Conservation (phyloP, 495 filamentous ascomycete species). For the Aspergillus asperescens region DNA sequence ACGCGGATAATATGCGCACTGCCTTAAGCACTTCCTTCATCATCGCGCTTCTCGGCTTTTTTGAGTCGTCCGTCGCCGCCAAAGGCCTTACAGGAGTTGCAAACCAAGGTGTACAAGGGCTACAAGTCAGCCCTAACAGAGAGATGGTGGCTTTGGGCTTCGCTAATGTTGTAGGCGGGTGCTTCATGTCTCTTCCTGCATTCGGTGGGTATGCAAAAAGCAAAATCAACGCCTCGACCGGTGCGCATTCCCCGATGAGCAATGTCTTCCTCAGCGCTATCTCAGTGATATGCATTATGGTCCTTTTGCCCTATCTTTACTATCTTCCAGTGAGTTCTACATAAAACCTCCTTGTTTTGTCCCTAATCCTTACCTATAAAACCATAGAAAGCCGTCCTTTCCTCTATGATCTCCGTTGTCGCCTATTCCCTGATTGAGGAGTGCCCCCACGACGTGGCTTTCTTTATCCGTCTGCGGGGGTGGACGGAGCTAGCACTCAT, state of each 20-base stretch:
- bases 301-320: slow-evolving; percentile 85
- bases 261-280: slow-evolving; percentile 78
- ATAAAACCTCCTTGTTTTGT: neutral
- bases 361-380: neutral
- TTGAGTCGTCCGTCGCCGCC: slow-evolving; percentile 96
- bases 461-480: slow-evolving; percentile 82
- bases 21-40: slow-evolving; percentile 89
- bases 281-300: slow-evolving; percentile 72
- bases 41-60: slow-evolving; percentile 93
- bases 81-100: slow-evolving; percentile 69
- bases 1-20: slow-evolving; percentile 78
- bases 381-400: slow-evolving; percentile 84
- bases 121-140: slow-evolving; percentile 82
- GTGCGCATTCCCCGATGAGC: slow-evolving; percentile 88
- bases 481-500: slow-evolving; percentile 83
- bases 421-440: slow-evolving; percentile 94
- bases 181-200: slow-evolving; percentile 84
- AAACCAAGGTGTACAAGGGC: slow-evolving; percentile 59
- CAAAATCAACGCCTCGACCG: slow-evolving; percentile 89
- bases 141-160: slow-evolving; percentile 90
- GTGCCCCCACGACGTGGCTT: slow-evolving; percentile 81
- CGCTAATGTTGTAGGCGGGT: slow-evolving; percentile 84
- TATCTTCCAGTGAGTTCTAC: slow-evolving; percentile 72
- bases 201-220: slow-evolving; percentile 96
- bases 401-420: slow-evolving; percentile 91